Base-by-base conservation (phyloP, 1,139 yeast genomes). In the Eremothecium cymbalariae region DNA sequence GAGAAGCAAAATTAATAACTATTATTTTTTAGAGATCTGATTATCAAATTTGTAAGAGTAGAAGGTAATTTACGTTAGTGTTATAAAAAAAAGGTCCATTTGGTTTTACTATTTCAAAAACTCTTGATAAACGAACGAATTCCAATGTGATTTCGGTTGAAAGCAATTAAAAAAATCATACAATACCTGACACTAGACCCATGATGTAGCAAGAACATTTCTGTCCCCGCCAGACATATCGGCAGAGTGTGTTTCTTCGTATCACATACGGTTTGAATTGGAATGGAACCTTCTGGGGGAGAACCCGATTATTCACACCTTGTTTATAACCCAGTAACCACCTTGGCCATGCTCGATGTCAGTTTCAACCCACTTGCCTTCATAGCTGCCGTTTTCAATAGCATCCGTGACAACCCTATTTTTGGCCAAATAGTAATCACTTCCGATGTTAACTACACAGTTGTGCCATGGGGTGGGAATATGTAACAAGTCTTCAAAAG, bases 391-490 rank as follows among this genome's bases (percentile, higher is more conserved):
- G 15, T 44, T 45, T 3, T 47, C 47, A n/a, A 62, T 41, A 1
- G 65, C 65, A 31, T 60, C 59, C 28, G 42, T 46, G 11, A 62
- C 55, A 13, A 55, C 49, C 30, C 48, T 54, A 4, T 64, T 52
- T 37, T 60, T 61, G 4, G 64, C 56, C 39, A 63, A 48, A 37
- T 48, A 59, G 35, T 37, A 53, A 27, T 45, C 50, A n/a, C 65
- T 54, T 29, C 47, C 49, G 33, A 71, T 56, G 33, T 64, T 63
- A 19, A 70, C 68, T 14, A 74, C 67, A 35, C 74, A 61, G 47
- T 74, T 74, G 52, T 74, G 81, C 80, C 80, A 74, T 26, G 81
- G 80, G 0, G 80, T 74, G 29, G 81, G 80, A 40, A 74, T 72
- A 47, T 74, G 81, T 39, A 74, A 63, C 42, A 71, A 59, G 43